phyloP scores from a whole-genome alignment of 1,139 yeast species.

The Kodamaea derodonti region DNA sequence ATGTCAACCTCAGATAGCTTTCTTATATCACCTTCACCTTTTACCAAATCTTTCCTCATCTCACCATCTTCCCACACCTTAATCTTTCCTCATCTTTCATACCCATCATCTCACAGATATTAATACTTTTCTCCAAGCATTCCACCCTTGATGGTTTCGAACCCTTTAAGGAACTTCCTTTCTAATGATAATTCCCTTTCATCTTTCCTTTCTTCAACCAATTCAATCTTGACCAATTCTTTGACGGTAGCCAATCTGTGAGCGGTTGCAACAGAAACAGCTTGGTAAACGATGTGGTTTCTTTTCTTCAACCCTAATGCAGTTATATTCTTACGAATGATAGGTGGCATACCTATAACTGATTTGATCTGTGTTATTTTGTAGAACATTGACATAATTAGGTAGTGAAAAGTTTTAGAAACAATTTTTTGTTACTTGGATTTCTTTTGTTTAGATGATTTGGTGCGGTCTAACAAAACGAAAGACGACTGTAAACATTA shows the following conservation, averaged over 20 bases:
- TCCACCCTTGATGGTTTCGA: constrained; percentile 11
- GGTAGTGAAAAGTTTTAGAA: too few relatives aligned
- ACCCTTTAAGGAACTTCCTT: constrained; percentile 63
- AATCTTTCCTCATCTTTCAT: too few relatives aligned
- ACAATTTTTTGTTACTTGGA: too few relatives aligned
- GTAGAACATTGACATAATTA: constrained; percentile 22
- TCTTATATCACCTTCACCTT: too few relatives aligned
- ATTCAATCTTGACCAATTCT: constrained; percentile 83
- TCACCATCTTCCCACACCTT: not conserved
- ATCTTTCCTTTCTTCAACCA: constrained; percentile 52
- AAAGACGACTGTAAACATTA: too few relatives aligned
- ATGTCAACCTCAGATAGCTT: too few relatives aligned
- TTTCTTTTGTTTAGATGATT: too few relatives aligned
- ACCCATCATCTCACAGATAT: too few relatives aligned
- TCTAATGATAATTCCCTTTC: constrained; percentile 49
- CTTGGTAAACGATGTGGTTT: constrained; percentile 70
- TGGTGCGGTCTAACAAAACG: too few relatives aligned
- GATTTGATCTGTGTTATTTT: constrained; percentile 79
- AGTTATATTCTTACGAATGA: constrained; percentile 58
- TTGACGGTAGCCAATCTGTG: constrained; percentile 81
- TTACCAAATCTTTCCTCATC: too few relatives aligned
- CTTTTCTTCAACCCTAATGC: constrained; percentile 76
- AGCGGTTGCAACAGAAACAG: constrained; percentile 74
- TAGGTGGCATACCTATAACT: constrained; percentile 78
- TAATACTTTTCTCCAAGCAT: constrained; percentile 1